phyloP scores from a whole-genome alignment of 202 grass and related monocot genomes.

The Panicum hallii region DNA sequence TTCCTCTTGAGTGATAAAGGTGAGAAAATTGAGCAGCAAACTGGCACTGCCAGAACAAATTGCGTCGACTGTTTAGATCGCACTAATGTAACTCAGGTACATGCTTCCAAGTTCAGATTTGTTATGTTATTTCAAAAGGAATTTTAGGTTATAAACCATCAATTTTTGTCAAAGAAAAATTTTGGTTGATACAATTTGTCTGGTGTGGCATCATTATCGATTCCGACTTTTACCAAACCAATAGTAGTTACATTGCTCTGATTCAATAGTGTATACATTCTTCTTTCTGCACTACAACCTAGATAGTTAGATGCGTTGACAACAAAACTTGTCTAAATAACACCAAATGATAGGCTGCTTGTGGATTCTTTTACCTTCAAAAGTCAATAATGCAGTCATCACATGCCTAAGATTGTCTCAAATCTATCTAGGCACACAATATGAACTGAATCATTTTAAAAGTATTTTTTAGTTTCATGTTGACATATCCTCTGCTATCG shows the following conservation, averaged over 20 bases:
- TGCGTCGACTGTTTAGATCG: constrained; percentile 98
- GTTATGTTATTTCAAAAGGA: background rate
- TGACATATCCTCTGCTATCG: background rate
- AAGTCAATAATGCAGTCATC: constrained; percentile 3
- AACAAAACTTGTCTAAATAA: background rate
- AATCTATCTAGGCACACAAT: background rate
- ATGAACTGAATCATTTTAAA: background rate
- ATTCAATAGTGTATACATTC: background rate
- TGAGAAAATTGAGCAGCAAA: constrained; percentile 67
- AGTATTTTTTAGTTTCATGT: constrained; percentile 2
- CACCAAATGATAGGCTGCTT: background rate
- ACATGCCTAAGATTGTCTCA: background rate
- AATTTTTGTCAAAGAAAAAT: background rate
- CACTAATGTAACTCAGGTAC: constrained; percentile 98
- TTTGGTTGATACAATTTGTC: background rate
- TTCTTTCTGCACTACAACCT: background rate
- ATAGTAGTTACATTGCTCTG: background rate
- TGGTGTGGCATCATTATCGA: background rate
- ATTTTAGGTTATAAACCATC: background rate
- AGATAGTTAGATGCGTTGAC: background rate
- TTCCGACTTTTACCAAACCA: background rate
- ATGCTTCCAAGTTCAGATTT: background rate
- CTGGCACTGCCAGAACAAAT: constrained; percentile 86
- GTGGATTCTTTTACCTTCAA: background rate
- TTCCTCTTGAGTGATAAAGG: constrained; percentile 75